A percentile compares a stretch with the other conserved stretches of the same genome.
Evolutionary conservation across 257 asterid genomes (phyloP).

Genomic region (Rubia yunnanensis): DNA sequence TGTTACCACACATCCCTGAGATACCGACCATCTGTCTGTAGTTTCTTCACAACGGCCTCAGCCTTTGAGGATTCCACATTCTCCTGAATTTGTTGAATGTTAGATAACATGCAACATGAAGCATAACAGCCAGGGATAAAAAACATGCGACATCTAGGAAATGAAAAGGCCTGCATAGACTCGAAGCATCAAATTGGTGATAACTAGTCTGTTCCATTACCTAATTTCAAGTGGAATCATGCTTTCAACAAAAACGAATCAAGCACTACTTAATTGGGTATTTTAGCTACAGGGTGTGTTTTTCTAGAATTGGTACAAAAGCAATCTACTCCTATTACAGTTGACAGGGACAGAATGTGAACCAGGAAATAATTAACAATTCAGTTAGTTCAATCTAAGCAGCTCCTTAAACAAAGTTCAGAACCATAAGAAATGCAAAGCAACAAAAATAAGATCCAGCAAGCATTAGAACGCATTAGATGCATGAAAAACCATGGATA

Average conservation of each 20-base stretch:
- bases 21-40: slow-evolving; percentile 68
- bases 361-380: background rate
- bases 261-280: no score
- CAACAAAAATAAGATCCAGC: background rate
- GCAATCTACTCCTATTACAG: no score
- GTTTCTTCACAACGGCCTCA: slow-evolving; percentile 60
- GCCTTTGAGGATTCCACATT: slow-evolving; percentile 50
- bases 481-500: background rate
- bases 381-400: background rate
- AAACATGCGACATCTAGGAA: background rate
- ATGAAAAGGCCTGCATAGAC: background rate
- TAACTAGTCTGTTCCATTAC: background rate
- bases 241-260: background rate
- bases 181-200: background rate
- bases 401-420: background rate
- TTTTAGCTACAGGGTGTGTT: background rate
- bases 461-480: no score
- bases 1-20: slow-evolving; percentile 73
- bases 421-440: background rate
- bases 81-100: slow-evolving; percentile 28
- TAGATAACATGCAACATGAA: background rate
- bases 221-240: background rate
- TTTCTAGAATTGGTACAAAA: background rate
- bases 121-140: background rate
- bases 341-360: background rate